Conservation (phyloP, 2,329 filamentous ascomycete genomes). For the Dryadomyces quercivorus region DNA sequence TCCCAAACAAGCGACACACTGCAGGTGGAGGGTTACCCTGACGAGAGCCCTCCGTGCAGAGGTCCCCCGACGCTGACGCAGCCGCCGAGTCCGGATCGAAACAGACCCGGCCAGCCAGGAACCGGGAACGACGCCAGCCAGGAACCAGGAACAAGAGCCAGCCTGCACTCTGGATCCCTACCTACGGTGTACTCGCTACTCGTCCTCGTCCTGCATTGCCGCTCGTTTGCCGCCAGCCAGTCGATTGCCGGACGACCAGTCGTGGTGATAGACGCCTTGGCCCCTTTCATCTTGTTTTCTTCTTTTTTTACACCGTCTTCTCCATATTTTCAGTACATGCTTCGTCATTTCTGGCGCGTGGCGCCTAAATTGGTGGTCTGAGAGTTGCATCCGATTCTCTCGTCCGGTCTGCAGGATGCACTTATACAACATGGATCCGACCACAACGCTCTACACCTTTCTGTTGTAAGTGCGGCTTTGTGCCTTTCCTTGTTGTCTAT, state of each 20-base stretch:
- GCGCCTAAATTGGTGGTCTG: background rate
- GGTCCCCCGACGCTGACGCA: too few species aligned
- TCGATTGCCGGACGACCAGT: background rate
- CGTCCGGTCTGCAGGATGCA: background rate
- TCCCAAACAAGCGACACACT: too few species aligned
- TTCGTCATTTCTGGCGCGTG: background rate
- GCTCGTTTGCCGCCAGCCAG: background rate
- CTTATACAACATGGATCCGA: constrained; percentile 37
- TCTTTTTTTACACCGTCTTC: background rate
- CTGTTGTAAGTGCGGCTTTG: constrained; percentile 58
- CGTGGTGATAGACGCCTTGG: background rate
- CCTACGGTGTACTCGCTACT: too few species aligned
- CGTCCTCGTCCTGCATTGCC: too few species aligned
- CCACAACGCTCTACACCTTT: constrained; percentile 57
- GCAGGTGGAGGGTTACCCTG: too few species aligned
- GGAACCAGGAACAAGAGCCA: too few species aligned
- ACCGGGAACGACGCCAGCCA: too few species aligned
- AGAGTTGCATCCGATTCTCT: background rate
- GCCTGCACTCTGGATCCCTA: too few species aligned
- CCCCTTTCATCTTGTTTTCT: constrained; percentile 7
- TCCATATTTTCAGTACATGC: background rate
- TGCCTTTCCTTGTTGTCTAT: constrained; percentile 22
- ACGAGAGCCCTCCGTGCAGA: too few species aligned
- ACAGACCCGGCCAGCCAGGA: too few species aligned
- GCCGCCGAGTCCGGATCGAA: too few species aligned